Percentiles rank a stretch among this genome's conserved stretches.
Conservation (phyloP, 164 flowering plant genomes). For the Litsea cubeba region DNA sequence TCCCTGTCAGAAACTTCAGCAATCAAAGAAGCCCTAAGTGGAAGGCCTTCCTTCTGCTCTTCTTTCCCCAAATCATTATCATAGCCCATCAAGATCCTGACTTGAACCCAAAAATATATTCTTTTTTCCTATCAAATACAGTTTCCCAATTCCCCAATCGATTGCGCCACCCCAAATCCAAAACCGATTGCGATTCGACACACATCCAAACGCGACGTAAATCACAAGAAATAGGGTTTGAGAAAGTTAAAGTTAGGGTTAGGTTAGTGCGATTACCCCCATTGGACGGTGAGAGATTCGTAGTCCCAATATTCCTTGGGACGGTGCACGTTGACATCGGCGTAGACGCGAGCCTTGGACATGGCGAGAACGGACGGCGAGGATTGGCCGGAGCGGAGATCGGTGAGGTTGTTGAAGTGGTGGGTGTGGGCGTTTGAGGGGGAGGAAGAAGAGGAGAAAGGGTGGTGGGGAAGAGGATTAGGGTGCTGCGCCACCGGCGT, state of each 20-base stretch:
- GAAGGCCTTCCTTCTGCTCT: not conserved
- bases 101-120: too few relatives aligned
- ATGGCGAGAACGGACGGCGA: slow-evolving; percentile 6
- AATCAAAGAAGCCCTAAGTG: not conserved
- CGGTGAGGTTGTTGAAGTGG: too few relatives aligned
- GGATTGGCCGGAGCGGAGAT: not conserved
- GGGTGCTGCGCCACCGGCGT: slow-evolving; percentile 39
- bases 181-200: not conserved
- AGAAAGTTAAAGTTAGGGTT: slow-evolving; percentile 5
- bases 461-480: slow-evolving; percentile 11
- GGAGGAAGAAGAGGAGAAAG: not conserved
- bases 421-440: not conserved
- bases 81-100: not conserved
- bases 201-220: too few relatives aligned
- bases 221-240: too few relatives aligned
- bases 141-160: too few relatives aligned
- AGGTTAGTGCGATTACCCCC: slow-evolving; percentile 45
- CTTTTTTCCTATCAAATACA: too few relatives aligned
- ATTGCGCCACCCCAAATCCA: not conserved
- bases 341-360: slow-evolving; percentile 63
- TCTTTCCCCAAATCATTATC: not conserved
- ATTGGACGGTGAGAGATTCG: slow-evolving; percentile 70
- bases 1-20: too few relatives aligned
- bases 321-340: slow-evolving; percentile 62
- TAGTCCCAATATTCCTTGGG: slow-evolving; percentile 75